Base-by-base conservation (phyloP, 306 rosid genomes). In the Senna tora region DNA sequence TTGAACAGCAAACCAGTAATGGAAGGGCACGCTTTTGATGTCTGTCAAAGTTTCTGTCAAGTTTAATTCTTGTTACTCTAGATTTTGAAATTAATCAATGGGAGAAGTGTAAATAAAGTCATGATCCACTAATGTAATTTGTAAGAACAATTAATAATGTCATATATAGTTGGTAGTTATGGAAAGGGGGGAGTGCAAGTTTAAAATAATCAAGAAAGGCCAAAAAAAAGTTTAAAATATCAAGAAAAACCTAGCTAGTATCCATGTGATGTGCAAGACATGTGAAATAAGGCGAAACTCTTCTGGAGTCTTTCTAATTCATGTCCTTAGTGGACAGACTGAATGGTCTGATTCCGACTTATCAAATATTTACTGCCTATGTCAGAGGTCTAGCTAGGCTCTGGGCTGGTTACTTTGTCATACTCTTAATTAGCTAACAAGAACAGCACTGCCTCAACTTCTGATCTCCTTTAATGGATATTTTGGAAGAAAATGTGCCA, bases 31-130 rank as follows among this genome's bases (percentile, higher is more conserved):
- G n/a, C 21, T 32, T 6, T n/a, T 14, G 19, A 9, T 46, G 5
- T 66, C 45, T 50, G 36, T 59, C 72, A 11, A 32, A 41, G 33
- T 67, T 49, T 17, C 17, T 67, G 42, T 49, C 56, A 45, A 64
- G 9, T 28, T 22, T 32, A 17, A 17, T 67, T 67, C 22, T 57
- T 34, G 12, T 51, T 68, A 16, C 38, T n/a, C 13, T 17, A 68
- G 15, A 33, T 9, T 34, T 6, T 10, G 17, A 55, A 28, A 55
- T 4, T 7, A 55, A 28, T 55, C 38, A 39, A 22, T 14, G 16
- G 12, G 12, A 47, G 22, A 69, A 54, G 4, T 22, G 7, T 53
- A 21, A n/a, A 54, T 16, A 1, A 39, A 39, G 54, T 41, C 47
- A 61, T 73, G 17, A 11, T 2, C 47, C 14, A 20, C 47, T 73